Conservation (phyloP, 2,329 filamentous ascomycete species). For the Teratosphaeria gauchensis region DNA sequence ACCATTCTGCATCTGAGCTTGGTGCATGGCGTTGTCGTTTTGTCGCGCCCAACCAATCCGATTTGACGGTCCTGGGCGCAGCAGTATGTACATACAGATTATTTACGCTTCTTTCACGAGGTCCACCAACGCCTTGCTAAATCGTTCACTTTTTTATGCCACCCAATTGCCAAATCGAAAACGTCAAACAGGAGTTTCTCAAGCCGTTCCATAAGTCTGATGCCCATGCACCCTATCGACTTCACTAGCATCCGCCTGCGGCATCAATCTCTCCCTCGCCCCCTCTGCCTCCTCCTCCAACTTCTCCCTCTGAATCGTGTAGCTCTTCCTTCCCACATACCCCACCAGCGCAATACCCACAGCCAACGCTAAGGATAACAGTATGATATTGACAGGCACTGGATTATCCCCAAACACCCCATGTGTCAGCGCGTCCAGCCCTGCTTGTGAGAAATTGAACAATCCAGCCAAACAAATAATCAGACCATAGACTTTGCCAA, state of each 20-base stretch:
- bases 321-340: conserved; percentile 51
- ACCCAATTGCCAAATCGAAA: background rate
- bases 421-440: conserved; percentile 69
- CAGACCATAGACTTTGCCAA: conserved; percentile 86
- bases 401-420: conserved; percentile 62
- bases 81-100: background rate
- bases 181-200: background rate
- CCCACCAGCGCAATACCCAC: conserved; percentile 57
- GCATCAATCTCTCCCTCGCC: conserved; percentile 31
- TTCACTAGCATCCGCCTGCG: conserved; percentile 19
- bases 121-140: background rate
- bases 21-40: background rate
- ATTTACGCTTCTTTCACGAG: background rate
- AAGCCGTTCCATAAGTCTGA: conserved; percentile 21
- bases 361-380: conserved; percentile 52
- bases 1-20: background rate
- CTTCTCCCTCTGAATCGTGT: conserved; percentile 31
- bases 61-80: background rate
- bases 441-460: conserved; percentile 75
- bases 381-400: conserved; percentile 62
- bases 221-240: conserved; percentile 20
- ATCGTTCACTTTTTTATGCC: background rate
- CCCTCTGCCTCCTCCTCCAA: conserved; percentile 37
- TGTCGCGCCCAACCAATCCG: background rate
- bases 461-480: conserved; percentile 80